phyloP scores from a whole-genome alignment of 257 asterid species.

The Nyctanthes arbortristis region DNA sequence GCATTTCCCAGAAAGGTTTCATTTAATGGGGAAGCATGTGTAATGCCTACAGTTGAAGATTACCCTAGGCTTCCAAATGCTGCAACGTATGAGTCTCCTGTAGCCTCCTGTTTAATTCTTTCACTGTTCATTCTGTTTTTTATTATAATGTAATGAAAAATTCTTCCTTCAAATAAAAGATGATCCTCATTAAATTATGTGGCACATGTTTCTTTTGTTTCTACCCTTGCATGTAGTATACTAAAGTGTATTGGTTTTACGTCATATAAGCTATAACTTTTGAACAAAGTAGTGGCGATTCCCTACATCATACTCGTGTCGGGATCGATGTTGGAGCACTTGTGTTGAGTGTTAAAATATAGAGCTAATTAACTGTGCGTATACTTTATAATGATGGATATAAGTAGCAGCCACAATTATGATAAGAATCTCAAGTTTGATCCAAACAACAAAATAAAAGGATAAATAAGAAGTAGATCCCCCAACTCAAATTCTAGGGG shows the following conservation, averaged over 20 bases:
- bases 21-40: slow-evolving; percentile 76
- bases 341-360: no score
- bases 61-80: slow-evolving; percentile 62
- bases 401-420: neutral
- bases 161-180: neutral
- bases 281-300: no score
- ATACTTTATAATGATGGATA: no score
- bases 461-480: neutral
- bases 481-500: no score
- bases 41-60: slow-evolving; percentile 63
- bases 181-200: neutral
- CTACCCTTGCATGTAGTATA: no score
- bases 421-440: neutral
- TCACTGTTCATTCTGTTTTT: slow-evolving; percentile 20
- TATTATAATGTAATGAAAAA: slow-evolving; percentile 10
- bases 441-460: neutral
- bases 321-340: no score
- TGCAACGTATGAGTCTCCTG: slow-evolving; percentile 18
- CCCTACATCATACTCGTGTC: no score
- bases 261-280: no score
- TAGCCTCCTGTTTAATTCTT: slow-evolving; percentile 1
- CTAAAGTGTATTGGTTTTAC: no score
- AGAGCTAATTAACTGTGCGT: no score
- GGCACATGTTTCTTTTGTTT: neutral
- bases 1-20: slow-evolving; percentile 70